Percentiles rank a stretch among this genome's conserved stretches.
Evolutionary conservation across 768 basidiomycete species (phyloP).

Genomic region (Collybiopsis confluens): DNA sequence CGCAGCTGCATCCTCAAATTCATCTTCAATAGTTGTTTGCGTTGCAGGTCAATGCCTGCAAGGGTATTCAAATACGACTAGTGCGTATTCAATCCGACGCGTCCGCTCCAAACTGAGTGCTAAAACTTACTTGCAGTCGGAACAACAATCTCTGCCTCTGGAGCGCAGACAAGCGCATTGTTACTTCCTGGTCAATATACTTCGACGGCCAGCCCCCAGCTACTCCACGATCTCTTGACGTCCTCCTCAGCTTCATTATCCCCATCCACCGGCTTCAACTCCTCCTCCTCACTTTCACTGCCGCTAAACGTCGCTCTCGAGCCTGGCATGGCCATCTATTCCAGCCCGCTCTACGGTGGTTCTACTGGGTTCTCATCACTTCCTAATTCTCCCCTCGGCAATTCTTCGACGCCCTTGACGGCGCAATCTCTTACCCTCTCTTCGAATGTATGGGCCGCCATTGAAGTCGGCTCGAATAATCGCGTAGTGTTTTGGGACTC

Average conservation of each 20-base stretch:
- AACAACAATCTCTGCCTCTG: constrained; percentile 54
- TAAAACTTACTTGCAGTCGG: constrained; percentile 50
- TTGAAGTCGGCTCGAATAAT: constrained; percentile 49
- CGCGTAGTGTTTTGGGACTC: constrained; percentile 77
- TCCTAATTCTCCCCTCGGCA: constrained; percentile 42
- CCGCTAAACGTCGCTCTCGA: constrained; percentile 66
- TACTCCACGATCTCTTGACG: constrained; percentile 65
- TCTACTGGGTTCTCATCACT: constrained; percentile 56
- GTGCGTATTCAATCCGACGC: constrained; percentile 31
- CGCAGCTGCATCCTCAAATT: background rate
- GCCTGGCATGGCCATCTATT: constrained; percentile 66
- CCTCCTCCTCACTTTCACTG: constrained; percentile 50
- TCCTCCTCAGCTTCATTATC: constrained; percentile 57
- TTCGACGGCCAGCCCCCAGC: constrained; percentile 63
- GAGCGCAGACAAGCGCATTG: constrained; percentile 47
- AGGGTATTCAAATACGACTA: constrained; percentile 70
- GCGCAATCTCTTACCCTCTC: constrained; percentile 67
- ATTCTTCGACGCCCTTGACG: constrained; percentile 45
- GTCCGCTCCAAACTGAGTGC: background rate
- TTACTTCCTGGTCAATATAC: constrained; percentile 79
- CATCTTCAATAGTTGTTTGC: constrained; percentile 65
- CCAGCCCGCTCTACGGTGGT: constrained; percentile 61
- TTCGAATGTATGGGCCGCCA: constrained; percentile 62
- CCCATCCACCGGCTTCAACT: constrained; percentile 63
- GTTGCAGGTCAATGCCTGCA: constrained; percentile 87